Evolutionary conservation across 2,329 filamentous ascomycete species (phyloP), one percentile per base, ranked within the genome.

Genomic region (Epichloe sylvatica): DNA sequence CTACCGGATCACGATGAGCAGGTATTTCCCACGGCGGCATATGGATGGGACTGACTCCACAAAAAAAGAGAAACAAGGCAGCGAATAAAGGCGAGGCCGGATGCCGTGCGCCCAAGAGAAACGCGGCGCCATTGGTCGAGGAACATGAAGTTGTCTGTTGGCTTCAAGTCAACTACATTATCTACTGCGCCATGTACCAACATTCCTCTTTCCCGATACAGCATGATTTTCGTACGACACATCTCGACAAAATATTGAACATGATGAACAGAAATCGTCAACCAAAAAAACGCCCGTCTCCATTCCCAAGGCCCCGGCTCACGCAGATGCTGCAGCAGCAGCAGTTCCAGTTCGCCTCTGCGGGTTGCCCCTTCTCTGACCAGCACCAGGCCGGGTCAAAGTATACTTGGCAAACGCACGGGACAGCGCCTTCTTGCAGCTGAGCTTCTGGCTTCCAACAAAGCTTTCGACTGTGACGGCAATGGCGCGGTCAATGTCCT

Each of bases 341-440:
- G 49, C 43, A 23, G 49, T 41, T 12, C 45, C 43, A 23, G 49
- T 41, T 12, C 45, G 44, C 35, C 49, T 47, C 23, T 50, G 49
- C 33, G 23, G 39, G 12, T 30, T 35, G n/a, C 55, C 54, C 11
- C 54, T 39, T 48, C 53, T 59, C 50, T 56, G 59, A 45, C 55
- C 52, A 12, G 58, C 59, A n/a, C 71, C 70, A 0, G 76, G 74
- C 54, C 76, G 66, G 7, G 70, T 72, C 46, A 81, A 66, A 1
- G 83, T 86, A 64, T 97, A 98, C 73, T 98, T 98, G 60, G 92
- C 89, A 71, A 98, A 98, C 4, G 92, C 88, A 52, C 92, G 77
- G 0, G 89, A 86, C 42, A 98, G 76, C 15, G 92, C 89, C 74
- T 95, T 96, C 77, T 97, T 98, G 70, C 87, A 92, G 70, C 87